phyloP scores from a whole-genome alignment of 306 rosid species.

The Betula pendula region DNA sequence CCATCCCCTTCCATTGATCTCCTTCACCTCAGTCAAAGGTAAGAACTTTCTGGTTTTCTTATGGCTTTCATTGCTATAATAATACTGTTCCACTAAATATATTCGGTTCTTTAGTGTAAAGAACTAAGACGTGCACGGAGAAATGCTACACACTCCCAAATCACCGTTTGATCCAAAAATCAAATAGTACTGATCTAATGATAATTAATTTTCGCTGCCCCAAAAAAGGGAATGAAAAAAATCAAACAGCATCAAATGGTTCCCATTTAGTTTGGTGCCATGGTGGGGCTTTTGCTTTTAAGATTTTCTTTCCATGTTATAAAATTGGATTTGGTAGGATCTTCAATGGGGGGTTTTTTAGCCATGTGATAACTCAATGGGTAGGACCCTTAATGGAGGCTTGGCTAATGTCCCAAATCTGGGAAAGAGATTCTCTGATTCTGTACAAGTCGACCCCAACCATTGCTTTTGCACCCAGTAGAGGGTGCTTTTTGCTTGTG shows the following conservation, averaged over 20 bases:
- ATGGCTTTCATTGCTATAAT: neutral
- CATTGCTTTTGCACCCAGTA: slow-evolving; percentile 30
- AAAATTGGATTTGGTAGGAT: slow-evolving; percentile 27
- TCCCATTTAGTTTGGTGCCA: slow-evolving; percentile 16
- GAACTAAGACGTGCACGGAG: neutral
- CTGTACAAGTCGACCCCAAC: slow-evolving; percentile 34
- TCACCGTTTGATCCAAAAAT: too few relatives aligned
- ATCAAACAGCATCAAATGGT: neutral
- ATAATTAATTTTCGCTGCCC: too few relatives aligned
- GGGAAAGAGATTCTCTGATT: slow-evolving; percentile 33
- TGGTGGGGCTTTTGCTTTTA: slow-evolving; percentile 21
- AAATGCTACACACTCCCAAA: too few relatives aligned
- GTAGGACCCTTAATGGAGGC: slow-evolving; percentile 29
- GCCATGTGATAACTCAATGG: slow-evolving; percentile 9
- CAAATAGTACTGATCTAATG: too few relatives aligned
- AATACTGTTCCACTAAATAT: neutral
- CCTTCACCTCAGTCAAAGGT: slow-evolving; percentile 65
- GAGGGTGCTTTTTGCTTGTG: slow-evolving; percentile 17
- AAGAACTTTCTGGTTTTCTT: neutral
- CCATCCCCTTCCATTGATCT: slow-evolving; percentile 65
- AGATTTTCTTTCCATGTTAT: neutral
- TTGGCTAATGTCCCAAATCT: slow-evolving; percentile 31
- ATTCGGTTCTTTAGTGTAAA: neutral
- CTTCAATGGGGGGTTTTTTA: neutral
- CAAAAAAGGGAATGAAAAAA: neutral